Evolutionary conservation across 345 rosid species (phyloP).

Genomic region (Boechera stricta): DNA sequence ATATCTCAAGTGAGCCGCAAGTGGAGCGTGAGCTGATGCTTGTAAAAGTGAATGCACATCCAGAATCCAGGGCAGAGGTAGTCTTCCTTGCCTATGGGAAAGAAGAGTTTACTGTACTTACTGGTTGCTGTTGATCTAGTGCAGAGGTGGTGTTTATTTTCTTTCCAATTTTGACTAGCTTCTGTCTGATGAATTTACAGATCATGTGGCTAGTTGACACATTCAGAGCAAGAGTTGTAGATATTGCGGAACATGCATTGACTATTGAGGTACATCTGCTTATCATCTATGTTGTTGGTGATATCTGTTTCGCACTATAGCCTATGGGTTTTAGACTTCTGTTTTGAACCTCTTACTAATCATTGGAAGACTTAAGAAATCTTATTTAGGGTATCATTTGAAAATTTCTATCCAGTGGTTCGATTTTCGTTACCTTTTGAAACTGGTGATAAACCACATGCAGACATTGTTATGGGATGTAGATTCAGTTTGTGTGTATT

Average conservation of each 20-base stretch:
- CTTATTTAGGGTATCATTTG: not conserved
- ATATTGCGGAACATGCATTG: slow-evolving; percentile 69
- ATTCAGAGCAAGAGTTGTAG: slow-evolving; percentile 87
- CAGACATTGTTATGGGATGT: not conserved
- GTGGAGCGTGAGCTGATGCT: slow-evolving; percentile 97
- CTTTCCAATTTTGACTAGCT: slow-evolving; percentile 26
- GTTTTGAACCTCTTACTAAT: slow-evolving; percentile 19
- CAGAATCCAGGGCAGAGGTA: slow-evolving; percentile 75
- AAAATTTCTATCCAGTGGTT: not conserved
- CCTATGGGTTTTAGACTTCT: slow-evolving; percentile 4
- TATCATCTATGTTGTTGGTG: slow-evolving; percentile 20
- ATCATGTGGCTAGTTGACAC: slow-evolving; percentile 92
- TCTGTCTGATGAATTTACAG: slow-evolving; percentile 51
- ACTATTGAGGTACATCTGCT: slow-evolving; percentile 74
- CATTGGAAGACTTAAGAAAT: slow-evolving; percentile 7
- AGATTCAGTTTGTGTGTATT: slow-evolving; percentile 9
- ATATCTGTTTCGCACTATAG: not conserved
- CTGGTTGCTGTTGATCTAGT: slow-evolving; percentile 24
- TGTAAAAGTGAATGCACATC: slow-evolving; percentile 72
- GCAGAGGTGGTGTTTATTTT: slow-evolving; percentile 21
- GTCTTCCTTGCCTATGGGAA: slow-evolving; percentile 24
- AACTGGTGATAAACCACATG: slow-evolving; percentile 13
- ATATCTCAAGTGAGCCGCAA: slow-evolving; percentile 86
- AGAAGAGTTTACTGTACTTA: slow-evolving; percentile 17
- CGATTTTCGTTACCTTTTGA: slow-evolving; percentile 15